These are phyloP conservation scores for Thyridium curvatum DNA, from an alignment of 2,329 filamentous ascomycete species.

Conservation along the genomic window DNA sequence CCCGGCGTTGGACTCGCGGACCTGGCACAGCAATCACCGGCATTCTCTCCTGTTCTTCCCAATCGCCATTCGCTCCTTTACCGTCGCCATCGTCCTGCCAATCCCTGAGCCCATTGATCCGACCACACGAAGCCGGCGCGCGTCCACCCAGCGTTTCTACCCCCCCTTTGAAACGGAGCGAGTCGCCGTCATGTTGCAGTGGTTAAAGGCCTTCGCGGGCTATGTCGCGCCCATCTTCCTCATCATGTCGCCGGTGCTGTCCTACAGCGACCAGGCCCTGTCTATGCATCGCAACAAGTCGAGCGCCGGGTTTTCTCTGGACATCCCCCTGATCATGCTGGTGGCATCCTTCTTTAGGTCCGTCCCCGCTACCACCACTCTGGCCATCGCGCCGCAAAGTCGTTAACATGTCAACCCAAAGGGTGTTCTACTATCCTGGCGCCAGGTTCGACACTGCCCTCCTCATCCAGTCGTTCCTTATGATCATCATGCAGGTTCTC, in stretches of 20 bases:
- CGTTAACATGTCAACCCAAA: constrained; percentile 18
- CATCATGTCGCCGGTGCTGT: constrained; percentile 56
- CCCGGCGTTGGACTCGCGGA: too few species aligned
- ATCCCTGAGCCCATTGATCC: too few species aligned
- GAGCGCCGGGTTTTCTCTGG: constrained; percentile 63
- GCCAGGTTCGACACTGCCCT: constrained; percentile 58
- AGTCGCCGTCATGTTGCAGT: constrained; percentile 20
- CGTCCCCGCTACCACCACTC: constrained; percentile 7
- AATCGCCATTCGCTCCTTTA: too few species aligned
- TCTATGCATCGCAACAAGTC: constrained; percentile 59
- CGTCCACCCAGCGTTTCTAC: too few species aligned
- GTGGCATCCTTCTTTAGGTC: constrained; percentile 61
- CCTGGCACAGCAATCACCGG: too few species aligned
- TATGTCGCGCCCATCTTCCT: constrained; percentile 58
- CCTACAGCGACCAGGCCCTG: constrained; percentile 59
- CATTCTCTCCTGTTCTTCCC: too few species aligned
- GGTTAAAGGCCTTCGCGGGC: constrained; percentile 44
- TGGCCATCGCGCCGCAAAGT: background rate
- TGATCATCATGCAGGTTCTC: constrained; percentile 56
- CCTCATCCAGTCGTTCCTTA: constrained; percentile 58
- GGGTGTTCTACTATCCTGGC: constrained; percentile 66
- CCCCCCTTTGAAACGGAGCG: too few species aligned
- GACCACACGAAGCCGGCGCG: too few species aligned
- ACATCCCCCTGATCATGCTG: constrained; percentile 68
- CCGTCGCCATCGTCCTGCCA: too few species aligned